Evolutionary conservation across 129 eudicot genomes (phyloP).

Genomic region (Sambucus nigra): DNA sequence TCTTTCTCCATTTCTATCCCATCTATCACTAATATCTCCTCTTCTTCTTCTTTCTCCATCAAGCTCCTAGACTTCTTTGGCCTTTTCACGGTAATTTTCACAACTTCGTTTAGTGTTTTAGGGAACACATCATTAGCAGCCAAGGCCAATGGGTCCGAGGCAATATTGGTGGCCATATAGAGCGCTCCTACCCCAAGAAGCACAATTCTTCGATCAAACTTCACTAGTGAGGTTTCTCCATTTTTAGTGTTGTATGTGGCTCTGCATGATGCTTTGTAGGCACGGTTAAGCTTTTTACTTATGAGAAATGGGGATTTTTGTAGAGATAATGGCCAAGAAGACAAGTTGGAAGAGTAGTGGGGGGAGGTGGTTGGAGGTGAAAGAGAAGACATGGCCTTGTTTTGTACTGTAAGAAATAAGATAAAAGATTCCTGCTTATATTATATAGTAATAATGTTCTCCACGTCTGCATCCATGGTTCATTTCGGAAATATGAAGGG

Average conservation of each 20-base stretch:
- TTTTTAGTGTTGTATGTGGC: not conserved
- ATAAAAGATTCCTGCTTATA: no score
- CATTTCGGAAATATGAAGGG: no score
- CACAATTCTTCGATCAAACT: conserved; percentile 25
- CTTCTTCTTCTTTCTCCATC: conserved; percentile 24
- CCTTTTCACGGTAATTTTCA: conserved; percentile 31
- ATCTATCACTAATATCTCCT: conserved; percentile 27
- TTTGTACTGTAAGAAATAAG: not conserved
- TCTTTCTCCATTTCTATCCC: conserved; percentile 27
- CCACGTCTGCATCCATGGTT: no score
- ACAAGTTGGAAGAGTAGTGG: not conserved
- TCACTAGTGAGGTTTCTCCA: not conserved
- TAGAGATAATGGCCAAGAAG: not conserved
- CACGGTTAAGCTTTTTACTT: not conserved
- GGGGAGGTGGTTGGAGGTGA: not conserved
- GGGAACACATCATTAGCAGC: conserved; percentile 21
- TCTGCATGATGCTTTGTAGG: not conserved
- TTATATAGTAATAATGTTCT: no score
- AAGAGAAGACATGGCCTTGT: conserved; percentile 11
- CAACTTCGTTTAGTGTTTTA: conserved; percentile 16
- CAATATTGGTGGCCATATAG: conserved; percentile 11
- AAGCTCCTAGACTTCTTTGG: conserved; percentile 25
- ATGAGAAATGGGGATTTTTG: not conserved
- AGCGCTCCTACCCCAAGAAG: conserved; percentile 30
- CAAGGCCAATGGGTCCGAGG: not conserved